Base-by-base conservation (phyloP, 202 grass and related monocot species). In the Eragrostis tef region DNA sequence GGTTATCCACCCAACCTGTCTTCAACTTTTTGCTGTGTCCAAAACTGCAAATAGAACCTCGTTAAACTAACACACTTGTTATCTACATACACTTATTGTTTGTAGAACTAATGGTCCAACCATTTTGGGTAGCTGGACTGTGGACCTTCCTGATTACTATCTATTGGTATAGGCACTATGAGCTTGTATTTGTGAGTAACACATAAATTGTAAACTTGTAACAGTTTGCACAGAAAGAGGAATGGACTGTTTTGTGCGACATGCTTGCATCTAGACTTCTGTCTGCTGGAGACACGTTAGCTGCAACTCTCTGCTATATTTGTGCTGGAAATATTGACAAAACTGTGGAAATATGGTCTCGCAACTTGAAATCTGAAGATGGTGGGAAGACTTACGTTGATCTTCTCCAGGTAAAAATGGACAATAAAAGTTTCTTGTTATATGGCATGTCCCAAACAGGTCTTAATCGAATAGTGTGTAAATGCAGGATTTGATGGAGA, bases 291-390 rank as follows among this genome's bases (percentile, higher is more conserved):
- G 81, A 99, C 79, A 93, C 86, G 5, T 83, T 91, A 76, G 89
- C 96, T 79, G 96, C 96, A 39, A 99, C 89, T 67, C 87, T 99
- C 6, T 99, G 96, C 64, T 99, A 92, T 70, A 99, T 99, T 71
- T 94, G 90, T 85, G 89, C 96, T 90, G 96, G 93, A 86, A 99
- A 93, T 89, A 95, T 99, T n/a, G 96, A 99, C 65, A 99, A 91
- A 93, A 84, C 90, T 91, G 90, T 96, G 70, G 92, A 91, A 87
- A 99, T 99, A 83, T 99, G 96, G 96, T 99, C 93, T 70, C 90
- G 54, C 20, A 85, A 82, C 80, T 78, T 99, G 80, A 93, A 88
- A 56, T 91, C 90, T 88, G 96, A 96, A 85, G 82, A 90, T 84
- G 87, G 89, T 81, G 81, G 88, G 79, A 91, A 87, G 85, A 76